These are phyloP conservation scores for Crassisporium funariophilum DNA, from an alignment of 768 basidiomycete genomes.

Conservation along the genomic window DNA sequence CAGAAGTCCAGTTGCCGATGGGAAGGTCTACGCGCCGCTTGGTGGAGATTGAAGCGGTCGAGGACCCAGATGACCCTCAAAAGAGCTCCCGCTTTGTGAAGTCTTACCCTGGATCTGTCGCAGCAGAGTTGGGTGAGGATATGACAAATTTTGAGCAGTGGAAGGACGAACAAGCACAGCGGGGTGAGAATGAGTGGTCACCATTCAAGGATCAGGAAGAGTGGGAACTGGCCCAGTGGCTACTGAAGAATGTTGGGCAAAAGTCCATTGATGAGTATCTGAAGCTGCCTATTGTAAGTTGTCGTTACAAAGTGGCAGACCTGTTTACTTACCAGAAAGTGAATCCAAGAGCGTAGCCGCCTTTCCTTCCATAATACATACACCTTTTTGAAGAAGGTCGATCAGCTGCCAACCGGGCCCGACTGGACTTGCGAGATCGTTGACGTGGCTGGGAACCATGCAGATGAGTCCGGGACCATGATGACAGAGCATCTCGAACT, in stretches of 20 bases:
- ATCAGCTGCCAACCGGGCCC: constrained; percentile 23
- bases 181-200: not conserved
- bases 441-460: constrained; percentile 5
- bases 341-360: not conserved
- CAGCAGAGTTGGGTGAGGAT: too few species aligned
- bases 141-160: constrained; percentile 1
- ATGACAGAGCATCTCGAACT: constrained; percentile 23
- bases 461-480: constrained; percentile 3
- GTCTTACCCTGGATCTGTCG: too few species aligned
- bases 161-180: not conserved
- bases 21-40: too few species aligned
- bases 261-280: constrained; percentile 10
- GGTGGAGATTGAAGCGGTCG: too few species aligned
- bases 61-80: too few species aligned
- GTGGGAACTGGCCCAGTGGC: constrained; percentile 14
- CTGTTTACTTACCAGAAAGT: not conserved
- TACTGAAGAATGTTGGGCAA: constrained; percentile 12
- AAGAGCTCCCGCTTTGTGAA: too few species aligned
- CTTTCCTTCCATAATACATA: constrained; percentile 15
- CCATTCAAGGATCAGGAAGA: constrained; percentile 12
- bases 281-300: constrained; percentile 14
- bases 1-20: too few species aligned
- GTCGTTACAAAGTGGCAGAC: not conserved
- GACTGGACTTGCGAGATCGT: constrained; percentile 25
- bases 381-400: constrained; percentile 15